These are phyloP conservation scores for Aquilaria malaccensis DNA, from an alignment of 345 rosid genomes.

Conservation along the genomic window DNA sequence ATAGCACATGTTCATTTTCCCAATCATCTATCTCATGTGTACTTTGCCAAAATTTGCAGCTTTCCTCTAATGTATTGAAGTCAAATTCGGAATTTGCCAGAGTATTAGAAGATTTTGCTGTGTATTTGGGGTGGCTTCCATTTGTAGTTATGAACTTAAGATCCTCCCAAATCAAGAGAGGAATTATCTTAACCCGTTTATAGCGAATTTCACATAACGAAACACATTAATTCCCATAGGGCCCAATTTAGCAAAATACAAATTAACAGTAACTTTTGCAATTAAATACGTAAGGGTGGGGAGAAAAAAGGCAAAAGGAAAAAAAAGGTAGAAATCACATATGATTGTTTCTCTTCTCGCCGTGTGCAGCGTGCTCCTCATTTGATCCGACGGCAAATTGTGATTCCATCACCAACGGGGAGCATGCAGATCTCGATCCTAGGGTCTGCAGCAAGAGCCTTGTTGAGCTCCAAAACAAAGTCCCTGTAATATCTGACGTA, in stretches of 20 bases:
- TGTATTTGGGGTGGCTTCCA: too few relatives aligned
- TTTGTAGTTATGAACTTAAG: too few relatives aligned
- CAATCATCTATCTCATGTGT: too few relatives aligned
- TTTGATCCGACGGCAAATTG: conserved; percentile 84
- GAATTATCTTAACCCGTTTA: neutral
- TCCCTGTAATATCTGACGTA: conserved; percentile 88
- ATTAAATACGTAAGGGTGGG: neutral
- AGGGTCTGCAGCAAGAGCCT: conserved; percentile 93
- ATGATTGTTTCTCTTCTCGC: too few relatives aligned
- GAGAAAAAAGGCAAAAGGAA: conserved; percentile 4
- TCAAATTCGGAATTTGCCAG: too few relatives aligned
- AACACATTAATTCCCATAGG: neutral
- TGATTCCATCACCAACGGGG: conserved; percentile 93
- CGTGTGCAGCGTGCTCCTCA: conserved; percentile 14
- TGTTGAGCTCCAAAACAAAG: conserved; percentile 88
- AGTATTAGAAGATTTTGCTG: too few relatives aligned
- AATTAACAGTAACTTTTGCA: too few relatives aligned
- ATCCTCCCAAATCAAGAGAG: too few relatives aligned
- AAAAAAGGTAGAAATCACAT: neutral
- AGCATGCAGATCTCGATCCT: conserved; percentile 97
- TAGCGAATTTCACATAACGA: neutral
- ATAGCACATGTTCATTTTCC: too few relatives aligned
- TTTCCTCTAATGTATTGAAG: too few relatives aligned
- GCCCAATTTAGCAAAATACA: neutral
- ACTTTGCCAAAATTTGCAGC: too few relatives aligned